Base-by-base conservation (phyloP, 768 basidiomycete species). In the Mycena vulgaris region DNA sequence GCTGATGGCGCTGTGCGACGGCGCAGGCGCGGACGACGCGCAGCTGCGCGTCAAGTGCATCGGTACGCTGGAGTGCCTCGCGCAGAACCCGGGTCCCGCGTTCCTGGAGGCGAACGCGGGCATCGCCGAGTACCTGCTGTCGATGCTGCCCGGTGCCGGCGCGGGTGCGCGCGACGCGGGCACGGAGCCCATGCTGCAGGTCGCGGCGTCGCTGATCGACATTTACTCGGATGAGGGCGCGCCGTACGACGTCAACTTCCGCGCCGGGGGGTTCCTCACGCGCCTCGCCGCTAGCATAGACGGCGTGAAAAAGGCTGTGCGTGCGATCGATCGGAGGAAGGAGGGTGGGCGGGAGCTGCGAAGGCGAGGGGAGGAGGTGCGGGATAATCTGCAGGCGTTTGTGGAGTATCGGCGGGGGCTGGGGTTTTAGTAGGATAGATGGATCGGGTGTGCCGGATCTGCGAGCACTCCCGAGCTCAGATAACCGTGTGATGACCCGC, bases 211-310 rank as follows among this genome's bases (percentile, higher is more conserved):
- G 28, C 83, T 98, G 51, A 94, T 98, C 66, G 96, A 98, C 78
- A 95, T 97, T 59, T 98, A 93, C 79, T 95, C 96, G 5, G 96
- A 98, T 81, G 96, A 98, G 80, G 86, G 80, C 10, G 79, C 89
- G 62, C 87, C 92, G 0, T 96, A 94, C 76, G 96, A 98, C 77
- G 77, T 89, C 66, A 95, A 95, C 78, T 96, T 96, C 83, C 87
- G 89, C 48, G 82, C 90, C 64, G 89, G 89, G 0, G 78, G 81
- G 17, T 93, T 87, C 76, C 80, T 93, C 0, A 85, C 84, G 21
- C 82, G 81, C 58, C 86, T 96, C 8, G 82, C 80, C 17, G 85
- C 82, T n/a, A 87, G 89, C 59, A 84, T 93, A 13, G 92, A 91
- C 49, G 87, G 87, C 16, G 78, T 94, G 31, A 90, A 86, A 75